These are phyloP conservation scores for Colletotrichum scovillei DNA, from an alignment of 2,329 filamentous ascomycete species.

Conservation along the genomic window DNA sequence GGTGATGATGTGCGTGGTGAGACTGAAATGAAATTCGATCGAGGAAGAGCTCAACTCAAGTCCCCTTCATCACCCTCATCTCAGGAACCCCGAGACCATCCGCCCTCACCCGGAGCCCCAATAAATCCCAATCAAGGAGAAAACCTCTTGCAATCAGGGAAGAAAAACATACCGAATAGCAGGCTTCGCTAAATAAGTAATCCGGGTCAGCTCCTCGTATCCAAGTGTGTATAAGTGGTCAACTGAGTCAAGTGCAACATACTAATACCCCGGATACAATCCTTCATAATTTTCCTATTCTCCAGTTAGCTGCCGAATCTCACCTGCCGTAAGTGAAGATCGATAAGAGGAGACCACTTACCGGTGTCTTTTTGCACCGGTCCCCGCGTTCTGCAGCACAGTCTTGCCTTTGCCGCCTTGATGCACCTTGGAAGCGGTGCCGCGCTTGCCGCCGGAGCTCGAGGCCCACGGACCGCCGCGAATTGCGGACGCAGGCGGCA, in stretches of 20 bases:
- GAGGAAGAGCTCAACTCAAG: background rate
- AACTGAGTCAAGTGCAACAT: slow-evolving; percentile 21
- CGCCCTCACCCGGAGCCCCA: slow-evolving; percentile 15
- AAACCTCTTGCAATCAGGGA: slow-evolving; percentile 6
- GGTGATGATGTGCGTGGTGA: background rate
- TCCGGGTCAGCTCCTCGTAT: slow-evolving; percentile 17
- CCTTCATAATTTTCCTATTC: slow-evolving; percentile 59
- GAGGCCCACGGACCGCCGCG: slow-evolving; percentile 45
- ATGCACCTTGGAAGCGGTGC: background rate
- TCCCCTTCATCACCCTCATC: background rate
- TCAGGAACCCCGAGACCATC: background rate
- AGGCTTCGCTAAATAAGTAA: slow-evolving; percentile 56
- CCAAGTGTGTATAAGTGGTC: slow-evolving; percentile 36
- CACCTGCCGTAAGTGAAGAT: background rate
- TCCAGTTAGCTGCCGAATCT: background rate
- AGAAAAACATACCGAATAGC: slow-evolving; percentile 59
- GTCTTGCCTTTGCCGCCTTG: slow-evolving; percentile 37
- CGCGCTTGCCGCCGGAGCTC: slow-evolving; percentile 31
- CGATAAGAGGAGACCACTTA: slow-evolving; percentile 21
- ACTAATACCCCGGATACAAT: slow-evolving; percentile 64
- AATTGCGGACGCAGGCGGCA: slow-evolving; percentile 41
- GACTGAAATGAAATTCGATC: background rate
- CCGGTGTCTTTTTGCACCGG: slow-evolving; percentile 42
- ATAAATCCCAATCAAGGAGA: background rate
- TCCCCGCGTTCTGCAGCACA: slow-evolving; percentile 38